Evolutionary conservation across 306 rosid genomes (phyloP).

Genomic region (Clitoria ternatea): DNA sequence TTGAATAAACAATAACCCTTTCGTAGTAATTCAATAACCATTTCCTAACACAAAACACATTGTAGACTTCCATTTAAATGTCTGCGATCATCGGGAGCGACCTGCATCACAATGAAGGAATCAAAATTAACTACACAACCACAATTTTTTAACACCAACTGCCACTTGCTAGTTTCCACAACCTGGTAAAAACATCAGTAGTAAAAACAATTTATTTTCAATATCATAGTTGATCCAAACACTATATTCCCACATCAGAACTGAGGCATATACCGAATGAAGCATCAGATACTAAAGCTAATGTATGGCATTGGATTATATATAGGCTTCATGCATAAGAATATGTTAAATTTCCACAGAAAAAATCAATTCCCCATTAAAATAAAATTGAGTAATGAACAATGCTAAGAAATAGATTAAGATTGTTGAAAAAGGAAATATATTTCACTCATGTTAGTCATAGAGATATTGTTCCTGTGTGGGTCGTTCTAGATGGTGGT

Average conservation of each 20-base stretch:
- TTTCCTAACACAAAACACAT: no score
- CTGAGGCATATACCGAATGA: background rate
- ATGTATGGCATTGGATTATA: background rate
- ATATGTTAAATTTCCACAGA: background rate
- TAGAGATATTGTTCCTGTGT: no score
- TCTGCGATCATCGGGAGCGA: no score
- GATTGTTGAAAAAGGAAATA: conserved; percentile 2
- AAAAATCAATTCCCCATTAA: background rate
- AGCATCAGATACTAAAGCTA: conserved; percentile 9
- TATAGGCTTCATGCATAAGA: background rate
- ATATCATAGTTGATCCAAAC: background rate
- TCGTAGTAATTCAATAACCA: no score
- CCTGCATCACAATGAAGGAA: no score
- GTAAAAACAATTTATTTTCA: conserved; percentile 9
- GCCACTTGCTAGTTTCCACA: no score
- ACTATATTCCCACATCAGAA: conserved; percentile 5
- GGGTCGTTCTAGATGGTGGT: background rate
- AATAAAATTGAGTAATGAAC: background rate
- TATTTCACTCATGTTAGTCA: conserved; percentile 9
- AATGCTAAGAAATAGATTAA: background rate
- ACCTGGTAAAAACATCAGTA: conserved; percentile 48
- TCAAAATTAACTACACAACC: no score
- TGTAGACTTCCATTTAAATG: no score
- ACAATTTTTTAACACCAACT: no score
- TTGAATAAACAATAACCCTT: no score